These are phyloP conservation scores for Metrosideros polymorpha DNA, from an alignment of 441 rosid species.

Conservation along the genomic window DNA sequence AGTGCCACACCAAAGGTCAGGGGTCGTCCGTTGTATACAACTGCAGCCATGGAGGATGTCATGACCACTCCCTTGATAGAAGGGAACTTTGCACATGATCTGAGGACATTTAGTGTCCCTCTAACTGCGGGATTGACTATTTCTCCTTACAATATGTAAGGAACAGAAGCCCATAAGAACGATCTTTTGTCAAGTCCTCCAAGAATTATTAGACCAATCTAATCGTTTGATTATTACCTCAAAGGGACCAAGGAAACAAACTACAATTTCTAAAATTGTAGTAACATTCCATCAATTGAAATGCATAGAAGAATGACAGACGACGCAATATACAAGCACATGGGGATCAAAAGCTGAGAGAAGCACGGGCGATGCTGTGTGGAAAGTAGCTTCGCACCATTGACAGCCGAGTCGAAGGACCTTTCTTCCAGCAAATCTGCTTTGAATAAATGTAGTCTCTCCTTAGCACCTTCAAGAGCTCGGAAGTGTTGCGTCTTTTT, in stretches of 20 bases:
- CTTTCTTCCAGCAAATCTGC: constrained; percentile 46
- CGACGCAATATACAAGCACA: constrained; percentile 8
- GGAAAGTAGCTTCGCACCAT: constrained; percentile 37
- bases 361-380: constrained; percentile 30
- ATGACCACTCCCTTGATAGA: background rate
- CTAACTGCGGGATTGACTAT: background rate
- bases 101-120: background rate
- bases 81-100: background rate
- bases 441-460: constrained; percentile 20
- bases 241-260: too few species aligned
- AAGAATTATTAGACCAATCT: background rate
- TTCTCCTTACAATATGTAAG: background rate
- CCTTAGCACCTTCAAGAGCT: constrained; percentile 30
- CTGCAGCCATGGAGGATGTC: background rate
- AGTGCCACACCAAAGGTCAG: background rate
- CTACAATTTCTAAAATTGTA: too few species aligned
- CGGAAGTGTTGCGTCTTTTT: constrained; percentile 31
- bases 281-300: too few species aligned
- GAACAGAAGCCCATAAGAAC: too few species aligned
- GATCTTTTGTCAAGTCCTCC: background rate
- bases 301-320: too few species aligned
- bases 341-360: constrained; percentile 18
- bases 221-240: background rate
- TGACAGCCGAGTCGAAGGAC: constrained; percentile 26
- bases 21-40: background rate